Conservation (phyloP, 2,329 filamentous ascomycete genomes). For the Cercospora nicotianae region DNA sequence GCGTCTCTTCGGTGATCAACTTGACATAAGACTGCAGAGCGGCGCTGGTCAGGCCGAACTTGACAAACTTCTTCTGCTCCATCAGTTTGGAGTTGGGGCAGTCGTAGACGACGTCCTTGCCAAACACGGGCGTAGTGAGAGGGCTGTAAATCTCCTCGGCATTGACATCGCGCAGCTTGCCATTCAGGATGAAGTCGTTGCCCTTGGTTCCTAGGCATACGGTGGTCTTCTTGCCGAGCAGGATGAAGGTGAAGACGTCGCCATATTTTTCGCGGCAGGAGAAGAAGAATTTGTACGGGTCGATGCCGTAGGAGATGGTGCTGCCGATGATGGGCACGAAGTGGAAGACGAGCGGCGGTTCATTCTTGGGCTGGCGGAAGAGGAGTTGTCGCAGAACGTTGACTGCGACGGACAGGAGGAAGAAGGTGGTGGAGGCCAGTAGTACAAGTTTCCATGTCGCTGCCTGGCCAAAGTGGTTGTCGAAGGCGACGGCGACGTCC, state of each 20-base stretch:
- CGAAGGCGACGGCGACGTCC: conserved; percentile 24
- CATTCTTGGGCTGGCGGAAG: conserved; percentile 63
- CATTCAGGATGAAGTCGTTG: conserved; percentile 90
- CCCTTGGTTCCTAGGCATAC: conserved; percentile 78
- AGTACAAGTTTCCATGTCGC: conserved; percentile 47
- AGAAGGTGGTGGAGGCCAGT: conserved; percentile 49
- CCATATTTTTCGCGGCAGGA: conserved; percentile 76
- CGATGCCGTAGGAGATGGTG: conserved; percentile 92
- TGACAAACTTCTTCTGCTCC: conserved; percentile 96
- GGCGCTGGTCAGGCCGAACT: conserved; percentile 73
- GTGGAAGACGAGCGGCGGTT: conserved; percentile 64
- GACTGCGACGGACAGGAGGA: conserved; percentile 62
- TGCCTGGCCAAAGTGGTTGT: conserved; percentile 25
- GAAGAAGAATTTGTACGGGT: conserved; percentile 84
- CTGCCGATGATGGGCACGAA: conserved; percentile 75
- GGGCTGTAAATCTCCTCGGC: conserved; percentile 88
- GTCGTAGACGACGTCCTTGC: conserved; percentile 84
- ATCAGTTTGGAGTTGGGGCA: conserved; percentile 89
- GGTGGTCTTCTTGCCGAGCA: conserved; percentile 86
- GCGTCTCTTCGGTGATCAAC: conserved; percentile 73
- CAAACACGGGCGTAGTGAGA: conserved; percentile 71
- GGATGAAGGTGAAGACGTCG: conserved; percentile 84
- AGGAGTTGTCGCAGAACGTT: conserved; percentile 81
- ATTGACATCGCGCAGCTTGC: conserved; percentile 84
- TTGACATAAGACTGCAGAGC: conserved; percentile 75